Evolutionary conservation across 768 basidiomycete genomes (phyloP).

Genomic region (Leucocoprinus birnbaumii): DNA sequence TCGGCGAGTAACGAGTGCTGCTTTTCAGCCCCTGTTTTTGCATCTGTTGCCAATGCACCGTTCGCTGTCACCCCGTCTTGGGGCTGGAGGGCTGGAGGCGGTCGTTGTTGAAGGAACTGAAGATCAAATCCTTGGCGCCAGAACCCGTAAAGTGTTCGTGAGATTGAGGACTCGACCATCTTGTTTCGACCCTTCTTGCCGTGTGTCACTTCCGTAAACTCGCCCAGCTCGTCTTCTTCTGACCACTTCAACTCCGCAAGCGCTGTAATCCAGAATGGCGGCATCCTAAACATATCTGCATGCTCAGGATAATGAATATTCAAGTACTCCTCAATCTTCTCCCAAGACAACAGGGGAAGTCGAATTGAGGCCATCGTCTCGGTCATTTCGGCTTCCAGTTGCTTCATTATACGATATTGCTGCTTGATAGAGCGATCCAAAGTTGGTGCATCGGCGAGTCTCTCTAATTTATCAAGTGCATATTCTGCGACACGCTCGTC

Average conservation of each 20-base stretch:
- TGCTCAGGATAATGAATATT: conserved; percentile 34
- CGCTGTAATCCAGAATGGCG: conserved; percentile 46
- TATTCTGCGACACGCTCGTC: conserved; percentile 63
- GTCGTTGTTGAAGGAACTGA: conserved; percentile 33
- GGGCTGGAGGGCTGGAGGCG: neutral
- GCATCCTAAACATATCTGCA: conserved; percentile 32
- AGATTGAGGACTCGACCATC: neutral
- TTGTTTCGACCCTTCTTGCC: conserved; percentile 10
- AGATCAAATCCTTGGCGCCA: conserved; percentile 50
- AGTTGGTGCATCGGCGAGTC: conserved; percentile 34
- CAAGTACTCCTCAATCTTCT: conserved; percentile 33
- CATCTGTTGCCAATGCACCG: neutral
- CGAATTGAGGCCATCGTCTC: conserved; percentile 26
- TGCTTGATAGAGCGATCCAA: conserved; percentile 31
- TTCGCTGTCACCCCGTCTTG: neutral
- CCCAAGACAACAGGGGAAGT: conserved; percentile 24
- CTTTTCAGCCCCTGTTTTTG: neutral
- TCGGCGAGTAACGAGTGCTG: neutral
- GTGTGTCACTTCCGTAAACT: neutral
- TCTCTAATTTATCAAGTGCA: conserved; percentile 59
- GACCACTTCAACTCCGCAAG: conserved; percentile 7
- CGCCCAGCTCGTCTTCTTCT: neutral
- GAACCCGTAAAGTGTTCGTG: conserved; percentile 37
- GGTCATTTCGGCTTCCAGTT: conserved; percentile 44
- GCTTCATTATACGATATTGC: conserved; percentile 38